These are phyloP conservation scores for Coniferiporia sulphurascens DNA, from an alignment of 1,284 basidiomycete species.

Conservation along the genomic window DNA sequence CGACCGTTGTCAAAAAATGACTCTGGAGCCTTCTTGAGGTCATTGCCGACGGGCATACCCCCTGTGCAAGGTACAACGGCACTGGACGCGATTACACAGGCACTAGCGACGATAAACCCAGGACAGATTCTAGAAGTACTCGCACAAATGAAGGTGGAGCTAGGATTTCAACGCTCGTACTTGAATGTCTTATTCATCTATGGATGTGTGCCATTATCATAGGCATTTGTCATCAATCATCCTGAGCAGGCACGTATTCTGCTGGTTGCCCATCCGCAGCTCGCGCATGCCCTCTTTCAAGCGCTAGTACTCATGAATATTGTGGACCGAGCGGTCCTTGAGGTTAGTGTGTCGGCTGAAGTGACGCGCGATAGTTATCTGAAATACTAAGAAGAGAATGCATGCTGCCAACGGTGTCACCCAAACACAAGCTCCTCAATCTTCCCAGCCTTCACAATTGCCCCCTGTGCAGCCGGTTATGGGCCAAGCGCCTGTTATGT, in stretches of 20 bases:
- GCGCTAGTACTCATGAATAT: slow-evolving; percentile 93
- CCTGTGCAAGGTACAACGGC: slow-evolving; percentile 72
- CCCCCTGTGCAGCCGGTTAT: slow-evolving; percentile 28
- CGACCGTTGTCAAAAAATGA: slow-evolving; percentile 32
- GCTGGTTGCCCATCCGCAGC: slow-evolving; percentile 82
- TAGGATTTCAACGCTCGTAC: background rate
- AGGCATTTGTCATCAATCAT: slow-evolving; percentile 87
- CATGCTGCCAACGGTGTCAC: slow-evolving; percentile 34
- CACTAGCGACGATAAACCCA: slow-evolving; percentile 80
- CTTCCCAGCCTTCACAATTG: slow-evolving; percentile 22
- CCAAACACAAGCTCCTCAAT: slow-evolving; percentile 27
- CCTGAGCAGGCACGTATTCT: slow-evolving; percentile 86
- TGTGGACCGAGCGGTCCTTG: slow-evolving; percentile 82
- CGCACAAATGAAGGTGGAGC: slow-evolving; percentile 90
- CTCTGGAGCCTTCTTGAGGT: slow-evolving; percentile 52
- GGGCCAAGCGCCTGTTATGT: slow-evolving; percentile 27
- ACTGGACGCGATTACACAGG: slow-evolving; percentile 84
- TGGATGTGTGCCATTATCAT: slow-evolving; percentile 1
- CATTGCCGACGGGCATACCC: slow-evolving; percentile 75
- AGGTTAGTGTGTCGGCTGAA: slow-evolving; percentile 37
- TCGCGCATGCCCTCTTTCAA: slow-evolving; percentile 96
- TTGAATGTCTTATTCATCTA: slow-evolving; percentile 11
- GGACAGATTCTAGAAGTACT: slow-evolving; percentile 92
- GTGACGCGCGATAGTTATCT: background rate
- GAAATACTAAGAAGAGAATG: slow-evolving; percentile 46